Evolutionary conservation across 305 asterid species (phyloP), one percentile per base, ranked within the genome.

Genomic region (Petunia hybrid): DNA sequence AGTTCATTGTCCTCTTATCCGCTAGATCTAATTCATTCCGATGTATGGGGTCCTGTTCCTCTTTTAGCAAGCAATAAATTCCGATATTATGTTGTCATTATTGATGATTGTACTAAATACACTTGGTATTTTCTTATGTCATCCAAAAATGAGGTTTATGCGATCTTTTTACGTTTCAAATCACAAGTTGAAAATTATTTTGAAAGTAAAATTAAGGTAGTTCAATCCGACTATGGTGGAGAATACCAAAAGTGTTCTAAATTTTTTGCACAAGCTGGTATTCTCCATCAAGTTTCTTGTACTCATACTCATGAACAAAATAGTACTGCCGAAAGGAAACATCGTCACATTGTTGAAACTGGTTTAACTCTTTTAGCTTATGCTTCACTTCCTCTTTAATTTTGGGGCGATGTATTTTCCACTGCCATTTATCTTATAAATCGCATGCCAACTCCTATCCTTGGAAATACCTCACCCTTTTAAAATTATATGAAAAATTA

Each of bases 351-450:
- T 22, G 22, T 22, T 22, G 22, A 22, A 22, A 22, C 22, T 22
- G 22, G 22, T 22, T 22, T 22, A 22, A 22, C 22, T 22, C 22
- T 22, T 14, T 6, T 8, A 38, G 14, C 43, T 14, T 31, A 57
- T 12, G 5, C 57, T n/a, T 36, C 14, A 7, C 10, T 77, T 2
- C 71, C 71, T 4, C 5, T 6, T 4, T 40, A 13, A 40, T 61
- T 12, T 60, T 77, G 61, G 71, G 69, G 35, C 14, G 55, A 77
- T 38, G 82, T 40, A 35, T 55, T 80, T 48, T 12, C 14, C 2
- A 35, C 82, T 2, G 64, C 53, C 10, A 8, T 70, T 9, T 65
- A 65, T 12, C 3, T 80, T 46, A 22, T 22, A 22, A 22, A 22
- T 22, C 22, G 22, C 22, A 22, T 22, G 22, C 22, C 22, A 22